Conservation (phyloP, 2,329 filamentous ascomycete genomes). For the Neonectria magnoliae region DNA sequence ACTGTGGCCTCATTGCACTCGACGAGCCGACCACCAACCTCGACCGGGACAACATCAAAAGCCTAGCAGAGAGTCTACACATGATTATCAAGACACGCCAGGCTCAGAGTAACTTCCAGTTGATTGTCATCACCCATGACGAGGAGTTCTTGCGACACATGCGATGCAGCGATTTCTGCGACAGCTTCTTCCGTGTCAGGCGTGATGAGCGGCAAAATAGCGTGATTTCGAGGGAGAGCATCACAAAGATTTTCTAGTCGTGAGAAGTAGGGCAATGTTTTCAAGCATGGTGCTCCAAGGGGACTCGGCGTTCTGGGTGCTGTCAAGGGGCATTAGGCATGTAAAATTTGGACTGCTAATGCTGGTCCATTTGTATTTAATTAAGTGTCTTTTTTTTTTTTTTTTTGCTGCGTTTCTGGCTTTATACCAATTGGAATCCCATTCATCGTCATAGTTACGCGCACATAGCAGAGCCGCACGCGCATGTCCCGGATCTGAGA, state of each 20-base stretch:
- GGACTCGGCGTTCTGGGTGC: neutral
- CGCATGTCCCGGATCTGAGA: neutral
- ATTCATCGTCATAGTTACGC: neutral
- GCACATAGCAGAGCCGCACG: neutral
- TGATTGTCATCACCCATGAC: constrained; percentile 98
- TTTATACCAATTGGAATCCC: neutral
- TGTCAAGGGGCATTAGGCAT: neutral
- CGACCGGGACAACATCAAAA: constrained; percentile 92
- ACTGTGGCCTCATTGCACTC: constrained; percentile 94
- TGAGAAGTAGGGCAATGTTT: neutral
- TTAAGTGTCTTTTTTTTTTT: neutral
- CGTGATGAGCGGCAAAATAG: constrained; percentile 88
- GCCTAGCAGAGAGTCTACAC: constrained; percentile 84
- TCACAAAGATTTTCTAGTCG: constrained; percentile 57
- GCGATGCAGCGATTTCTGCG: constrained; percentile 92
- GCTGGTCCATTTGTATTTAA: neutral
- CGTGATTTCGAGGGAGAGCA: constrained; percentile 78
- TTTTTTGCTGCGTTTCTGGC: neutral
- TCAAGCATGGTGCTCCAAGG: neutral
- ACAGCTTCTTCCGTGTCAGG: constrained; percentile 88
- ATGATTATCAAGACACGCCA: constrained; percentile 86
- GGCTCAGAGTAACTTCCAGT: constrained; percentile 93
- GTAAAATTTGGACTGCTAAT: neutral
- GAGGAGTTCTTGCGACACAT: constrained; percentile 95
- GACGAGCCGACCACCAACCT: constrained; percentile 98